Evolutionary conservation across 1,284 basidiomycete genomes (phyloP).

Genomic region (Ustilago cynodontis): DNA sequence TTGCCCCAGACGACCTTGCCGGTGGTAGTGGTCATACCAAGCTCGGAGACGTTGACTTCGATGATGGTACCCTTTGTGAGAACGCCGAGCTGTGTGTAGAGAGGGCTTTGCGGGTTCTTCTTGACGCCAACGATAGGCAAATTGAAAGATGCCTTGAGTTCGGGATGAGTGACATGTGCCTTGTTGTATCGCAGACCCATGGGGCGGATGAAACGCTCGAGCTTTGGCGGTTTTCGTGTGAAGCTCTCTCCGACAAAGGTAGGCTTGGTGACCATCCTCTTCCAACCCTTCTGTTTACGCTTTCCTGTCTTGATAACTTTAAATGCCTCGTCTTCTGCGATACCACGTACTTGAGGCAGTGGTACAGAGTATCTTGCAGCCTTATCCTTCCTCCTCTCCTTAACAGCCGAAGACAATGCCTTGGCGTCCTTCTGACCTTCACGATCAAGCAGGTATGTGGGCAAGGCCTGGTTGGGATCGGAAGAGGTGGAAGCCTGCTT

Average conservation of each 20-base stretch:
- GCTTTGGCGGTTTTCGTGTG: constrained; percentile 97
- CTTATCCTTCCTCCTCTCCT: constrained; percentile 99
- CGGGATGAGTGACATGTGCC: constrained; percentile 98
- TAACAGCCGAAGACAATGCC: constrained; percentile 95
- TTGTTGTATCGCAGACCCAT: constrained; percentile 98
- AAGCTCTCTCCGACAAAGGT: constrained; percentile 99
- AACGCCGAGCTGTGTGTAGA: constrained; percentile 89
- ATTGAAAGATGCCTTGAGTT: constrained; percentile 98
- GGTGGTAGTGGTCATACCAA: constrained; percentile 96
- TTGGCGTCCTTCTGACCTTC: constrained; percentile 98
- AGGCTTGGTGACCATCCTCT: constrained; percentile 99
- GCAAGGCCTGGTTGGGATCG: constrained; percentile 65
- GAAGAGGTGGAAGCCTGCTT: constrained; percentile 72
- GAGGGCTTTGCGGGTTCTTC: constrained; percentile 99
- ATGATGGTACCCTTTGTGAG: constrained; percentile 98
- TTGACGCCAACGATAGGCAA: constrained; percentile 97
- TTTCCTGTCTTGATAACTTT: constrained; percentile 99
- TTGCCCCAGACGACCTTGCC: constrained; percentile 86
- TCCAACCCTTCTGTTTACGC: constrained; percentile 97
- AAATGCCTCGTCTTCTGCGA: constrained; percentile 99
- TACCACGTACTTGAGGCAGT: constrained; percentile 94
- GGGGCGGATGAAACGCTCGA: constrained; percentile 97
- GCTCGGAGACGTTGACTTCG: constrained; percentile 84
- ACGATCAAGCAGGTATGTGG: constrained; percentile 92
- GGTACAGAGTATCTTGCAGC: constrained; percentile 98